These are phyloP conservation scores for Cadophora luteo-olivacea DNA, from an alignment of 2,329 filamentous ascomycete genomes.

Conservation along the genomic window DNA sequence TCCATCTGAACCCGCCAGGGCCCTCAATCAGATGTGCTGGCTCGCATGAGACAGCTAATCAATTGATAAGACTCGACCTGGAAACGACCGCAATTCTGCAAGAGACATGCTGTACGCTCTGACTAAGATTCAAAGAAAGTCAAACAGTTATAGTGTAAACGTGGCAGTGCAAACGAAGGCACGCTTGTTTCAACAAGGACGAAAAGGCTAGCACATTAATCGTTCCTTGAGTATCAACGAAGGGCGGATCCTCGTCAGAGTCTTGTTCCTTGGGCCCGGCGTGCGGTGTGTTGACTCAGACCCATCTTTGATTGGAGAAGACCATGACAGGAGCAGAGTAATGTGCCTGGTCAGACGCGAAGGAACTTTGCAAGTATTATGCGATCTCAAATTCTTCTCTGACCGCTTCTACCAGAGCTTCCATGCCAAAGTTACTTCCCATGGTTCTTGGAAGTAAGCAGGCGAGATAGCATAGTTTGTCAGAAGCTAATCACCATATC, in stretches of 20 bases:
- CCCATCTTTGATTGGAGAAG: background rate
- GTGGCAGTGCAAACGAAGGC: conserved; percentile 18
- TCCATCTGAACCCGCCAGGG: background rate
- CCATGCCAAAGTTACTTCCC: conserved; percentile 64
- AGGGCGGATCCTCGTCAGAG: background rate
- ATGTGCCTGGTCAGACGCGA: background rate
- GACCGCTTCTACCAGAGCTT: conserved; percentile 61
- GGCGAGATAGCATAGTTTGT: conserved; percentile 77
- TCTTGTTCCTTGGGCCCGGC: background rate
- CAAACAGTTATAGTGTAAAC: background rate
- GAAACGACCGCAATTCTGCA: background rate
- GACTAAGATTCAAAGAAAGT: conserved; percentile 6
- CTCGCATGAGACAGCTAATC: background rate
- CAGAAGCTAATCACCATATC: conserved; percentile 58
- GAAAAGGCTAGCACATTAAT: conserved; percentile 5
- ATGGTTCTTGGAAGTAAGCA: conserved; percentile 61
- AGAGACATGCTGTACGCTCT: background rate
- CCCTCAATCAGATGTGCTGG: background rate
- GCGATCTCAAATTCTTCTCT: conserved; percentile 42
- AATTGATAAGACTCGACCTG: background rate
- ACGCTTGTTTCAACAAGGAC: conserved; percentile 3
- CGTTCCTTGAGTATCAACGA: background rate
- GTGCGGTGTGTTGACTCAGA: background rate
- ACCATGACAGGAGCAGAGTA: conserved; percentile 2
- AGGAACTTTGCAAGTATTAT: conserved; percentile 25